These are phyloP conservation scores for Fusarium poae DNA, from an alignment of 2,329 filamentous ascomycete genomes.

Conservation along the genomic window DNA sequence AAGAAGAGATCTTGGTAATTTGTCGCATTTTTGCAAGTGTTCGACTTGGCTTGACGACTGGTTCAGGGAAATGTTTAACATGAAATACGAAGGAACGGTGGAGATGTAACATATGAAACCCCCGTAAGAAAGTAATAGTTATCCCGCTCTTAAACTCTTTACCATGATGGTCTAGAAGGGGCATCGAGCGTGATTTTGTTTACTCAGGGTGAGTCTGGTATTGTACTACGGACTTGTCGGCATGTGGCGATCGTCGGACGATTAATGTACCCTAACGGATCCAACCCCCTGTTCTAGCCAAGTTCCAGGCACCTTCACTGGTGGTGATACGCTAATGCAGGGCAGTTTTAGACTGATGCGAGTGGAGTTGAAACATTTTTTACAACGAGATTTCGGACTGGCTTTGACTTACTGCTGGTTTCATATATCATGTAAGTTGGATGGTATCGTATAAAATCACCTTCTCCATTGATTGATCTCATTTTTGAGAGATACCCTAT, in stretches of 20 bases:
- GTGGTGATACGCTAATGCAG: slow-evolving; percentile 17
- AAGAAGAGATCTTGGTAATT: not conserved
- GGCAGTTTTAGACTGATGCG: slow-evolving; percentile 3
- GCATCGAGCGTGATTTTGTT: not conserved
- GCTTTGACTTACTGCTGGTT: not conserved
- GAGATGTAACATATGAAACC: not conserved
- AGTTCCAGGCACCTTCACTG: not conserved
- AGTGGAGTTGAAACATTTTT: slow-evolving; percentile 33
- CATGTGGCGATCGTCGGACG: slow-evolving; percentile 16
- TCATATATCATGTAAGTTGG: not conserved
- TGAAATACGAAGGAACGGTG: not conserved
- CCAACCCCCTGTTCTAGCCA: not conserved
- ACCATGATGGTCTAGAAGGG: not conserved
- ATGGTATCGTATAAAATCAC: not conserved
- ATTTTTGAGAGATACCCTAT: not conserved
- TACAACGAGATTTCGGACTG: not conserved
- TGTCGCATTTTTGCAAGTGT: not conserved
- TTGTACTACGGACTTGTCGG: not conserved
- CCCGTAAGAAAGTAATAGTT: too few species aligned
- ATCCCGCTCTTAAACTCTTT: too few species aligned
- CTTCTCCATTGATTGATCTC: not conserved
- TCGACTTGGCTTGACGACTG: not conserved
- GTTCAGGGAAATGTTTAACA: not conserved
- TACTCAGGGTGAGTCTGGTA: not conserved
- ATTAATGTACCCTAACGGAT: not conserved